These are phyloP conservation scores for Mycena amicta DNA, from an alignment of 768 basidiomycete genomes.

Conservation along the genomic window DNA sequence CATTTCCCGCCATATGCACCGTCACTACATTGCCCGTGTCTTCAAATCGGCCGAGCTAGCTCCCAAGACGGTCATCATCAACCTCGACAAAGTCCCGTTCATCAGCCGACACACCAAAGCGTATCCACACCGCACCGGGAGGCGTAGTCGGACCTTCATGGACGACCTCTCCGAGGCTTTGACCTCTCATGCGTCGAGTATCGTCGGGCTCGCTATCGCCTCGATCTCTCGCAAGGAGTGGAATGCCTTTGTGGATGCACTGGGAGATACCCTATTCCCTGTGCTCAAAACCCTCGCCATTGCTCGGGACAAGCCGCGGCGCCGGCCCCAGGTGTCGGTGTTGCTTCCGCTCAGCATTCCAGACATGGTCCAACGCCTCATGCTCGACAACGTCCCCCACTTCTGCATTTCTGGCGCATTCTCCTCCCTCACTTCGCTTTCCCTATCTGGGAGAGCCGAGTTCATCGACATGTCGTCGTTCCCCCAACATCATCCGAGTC, in stretches of 20 bases:
- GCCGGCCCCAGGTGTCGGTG: not conserved
- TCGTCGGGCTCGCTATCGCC: not conserved
- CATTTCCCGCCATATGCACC: not conserved
- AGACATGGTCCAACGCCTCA: not conserved
- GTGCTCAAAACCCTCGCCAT: not conserved
- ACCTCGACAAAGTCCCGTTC: not conserved
- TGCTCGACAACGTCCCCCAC: not conserved
- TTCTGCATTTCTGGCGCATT: not conserved
- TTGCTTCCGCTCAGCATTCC: not conserved
- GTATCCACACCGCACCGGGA: not conserved
- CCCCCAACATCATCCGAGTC: not conserved
- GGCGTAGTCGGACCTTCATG: not conserved
- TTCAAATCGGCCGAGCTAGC: not conserved
- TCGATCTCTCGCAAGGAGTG: not conserved
- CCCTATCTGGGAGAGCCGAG: not conserved
- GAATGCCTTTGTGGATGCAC: not conserved
- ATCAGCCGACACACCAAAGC: not conserved
- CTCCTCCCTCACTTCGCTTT: not conserved
- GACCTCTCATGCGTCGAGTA: not conserved
- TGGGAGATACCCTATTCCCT: not conserved
- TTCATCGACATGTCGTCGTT: not conserved
- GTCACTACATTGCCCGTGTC: not conserved
- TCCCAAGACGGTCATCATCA: not conserved
- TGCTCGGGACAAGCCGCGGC: not conserved
- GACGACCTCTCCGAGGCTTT: not conserved